These are phyloP conservation scores for Coniochaeta sp. DNA, from an alignment of 2,329 filamentous ascomycete genomes.

Conservation along the genomic window DNA sequence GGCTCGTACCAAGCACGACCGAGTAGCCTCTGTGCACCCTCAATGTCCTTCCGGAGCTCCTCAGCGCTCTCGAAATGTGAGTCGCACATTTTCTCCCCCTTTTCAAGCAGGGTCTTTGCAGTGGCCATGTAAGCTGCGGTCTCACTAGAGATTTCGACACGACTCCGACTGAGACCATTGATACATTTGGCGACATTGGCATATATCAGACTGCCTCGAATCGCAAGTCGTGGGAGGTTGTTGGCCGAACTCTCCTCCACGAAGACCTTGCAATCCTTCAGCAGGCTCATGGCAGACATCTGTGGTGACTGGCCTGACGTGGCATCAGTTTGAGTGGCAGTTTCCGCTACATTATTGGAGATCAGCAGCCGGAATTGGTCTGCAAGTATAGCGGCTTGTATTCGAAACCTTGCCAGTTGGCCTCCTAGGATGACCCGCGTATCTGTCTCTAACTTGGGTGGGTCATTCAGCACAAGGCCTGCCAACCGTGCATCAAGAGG, in stretches of 20 bases:
- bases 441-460: background rate
- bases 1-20: slow-evolving; percentile 26
- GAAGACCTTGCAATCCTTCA: slow-evolving; percentile 19
- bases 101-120: slow-evolving; percentile 17
- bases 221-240: slow-evolving; percentile 27
- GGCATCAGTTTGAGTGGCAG: no score
- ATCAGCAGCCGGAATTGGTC: slow-evolving; percentile 10
- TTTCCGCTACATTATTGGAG: slow-evolving; percentile 6
- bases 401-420: slow-evolving; percentile 18
- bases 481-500: background rate
- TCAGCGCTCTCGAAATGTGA: slow-evolving; percentile 21
- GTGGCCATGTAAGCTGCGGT: slow-evolving; percentile 8
- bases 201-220: slow-evolving; percentile 26
- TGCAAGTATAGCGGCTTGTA: slow-evolving; percentile 16
- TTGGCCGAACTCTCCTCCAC: slow-evolving; percentile 19
- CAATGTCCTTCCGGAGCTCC: slow-evolving; percentile 17
- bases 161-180: background rate
- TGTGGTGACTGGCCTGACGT: slow-evolving; percentile 6
- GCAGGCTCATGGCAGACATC: background rate
- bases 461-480: background rate
- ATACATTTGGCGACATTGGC: slow-evolving; percentile 19
- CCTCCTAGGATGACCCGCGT: slow-evolving; percentile 18
- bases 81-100: slow-evolving; percentile 23
- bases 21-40: slow-evolving; percentile 7
- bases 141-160: background rate